Evolutionary conservation across 1,139 yeast genomes (phyloP).

Genomic region (Candida sp.): DNA sequence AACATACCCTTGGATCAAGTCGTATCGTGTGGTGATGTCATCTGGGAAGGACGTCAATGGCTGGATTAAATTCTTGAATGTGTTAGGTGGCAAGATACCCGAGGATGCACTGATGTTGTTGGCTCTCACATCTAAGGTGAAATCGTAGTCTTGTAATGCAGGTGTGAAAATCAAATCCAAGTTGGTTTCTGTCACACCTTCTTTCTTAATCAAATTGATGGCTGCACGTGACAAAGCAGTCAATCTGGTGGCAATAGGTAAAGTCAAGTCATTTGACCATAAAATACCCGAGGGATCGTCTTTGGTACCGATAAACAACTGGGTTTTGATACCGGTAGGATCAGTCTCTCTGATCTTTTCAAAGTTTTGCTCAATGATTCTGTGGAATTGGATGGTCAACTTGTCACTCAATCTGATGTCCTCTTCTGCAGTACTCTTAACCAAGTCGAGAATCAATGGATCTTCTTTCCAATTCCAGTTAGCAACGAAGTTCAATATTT

Average conservation of each 20-base stretch:
- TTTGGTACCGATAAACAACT: slow-evolving; percentile 81
- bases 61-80: slow-evolving; percentile 68
- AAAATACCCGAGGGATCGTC: slow-evolving; percentile 84
- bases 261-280: slow-evolving; percentile 75
- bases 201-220: slow-evolving; percentile 48
- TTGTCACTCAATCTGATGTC: slow-evolving; percentile 56
- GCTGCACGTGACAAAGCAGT: slow-evolving; percentile 90
- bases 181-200: slow-evolving; percentile 49
- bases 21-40: slow-evolving; percentile 50
- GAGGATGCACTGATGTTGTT: slow-evolving; percentile 46
- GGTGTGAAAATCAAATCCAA: slow-evolving; percentile 73
- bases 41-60: slow-evolving; percentile 45
- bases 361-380: slow-evolving; percentile 67
- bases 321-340: slow-evolving; percentile 81
- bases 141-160: slow-evolving; percentile 83
- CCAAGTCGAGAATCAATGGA: slow-evolving; percentile 77
- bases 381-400: slow-evolving; percentile 64
- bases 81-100: slow-evolving; percentile 58
- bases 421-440: slow-evolving; percentile 48
- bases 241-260: slow-evolving; percentile 85
- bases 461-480: slow-evolving; percentile 96
- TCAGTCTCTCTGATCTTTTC: slow-evolving; percentile 70
- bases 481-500: slow-evolving; percentile 72
- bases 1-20: slow-evolving; percentile 58
- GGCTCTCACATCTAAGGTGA: slow-evolving; percentile 64